Evolutionary conservation across 2,329 filamentous ascomycete genomes (phyloP).

Genomic region (Periglandula ipomoeae): DNA sequence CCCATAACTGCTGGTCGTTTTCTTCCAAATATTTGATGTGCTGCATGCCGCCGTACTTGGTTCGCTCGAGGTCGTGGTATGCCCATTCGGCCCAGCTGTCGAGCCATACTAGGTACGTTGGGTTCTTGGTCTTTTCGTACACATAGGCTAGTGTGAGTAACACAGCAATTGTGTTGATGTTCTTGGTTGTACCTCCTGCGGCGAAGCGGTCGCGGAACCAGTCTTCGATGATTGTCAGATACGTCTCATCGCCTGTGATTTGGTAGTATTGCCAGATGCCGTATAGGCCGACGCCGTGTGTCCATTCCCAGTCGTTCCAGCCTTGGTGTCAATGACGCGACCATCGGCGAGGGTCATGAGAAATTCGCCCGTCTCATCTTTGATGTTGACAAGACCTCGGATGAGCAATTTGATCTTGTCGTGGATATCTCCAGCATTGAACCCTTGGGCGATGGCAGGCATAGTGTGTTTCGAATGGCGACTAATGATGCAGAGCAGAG

Average conservation of each 20-base stretch:
- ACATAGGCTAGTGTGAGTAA: too few relatives aligned
- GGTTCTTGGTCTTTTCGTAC: conserved; percentile 63
- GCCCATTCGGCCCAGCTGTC: conserved; percentile 79
- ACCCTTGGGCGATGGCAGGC: too few relatives aligned
- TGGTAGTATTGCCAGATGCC: too few relatives aligned
- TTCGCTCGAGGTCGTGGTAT: conserved; percentile 65
- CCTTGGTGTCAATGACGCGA: conserved; percentile 71
- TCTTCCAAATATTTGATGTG: conserved; percentile 64
- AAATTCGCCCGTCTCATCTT: conserved; percentile 66
- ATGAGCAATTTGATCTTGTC: conserved; percentile 57
- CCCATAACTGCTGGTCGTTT: conserved; percentile 72
- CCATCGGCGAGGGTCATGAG: conserved; percentile 62
- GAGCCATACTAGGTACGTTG: conserved; percentile 65
- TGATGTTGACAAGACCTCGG: conserved; percentile 67
- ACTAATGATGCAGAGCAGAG: too few relatives aligned
- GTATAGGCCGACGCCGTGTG: conserved; percentile 62
- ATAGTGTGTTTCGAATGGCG: too few relatives aligned
- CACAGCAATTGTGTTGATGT: too few relatives aligned
- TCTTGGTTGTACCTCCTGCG: too few relatives aligned
- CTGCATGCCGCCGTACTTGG: conserved; percentile 63
- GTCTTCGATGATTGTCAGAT: too few relatives aligned
- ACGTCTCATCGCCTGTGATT: too few relatives aligned
- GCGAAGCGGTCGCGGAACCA: too few relatives aligned
- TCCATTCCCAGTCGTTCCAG: conserved; percentile 80
- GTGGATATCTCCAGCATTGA: too few relatives aligned